Base-by-base conservation (phyloP, 2,329 filamentous ascomycete genomes). In the Fonsecaea multimorphosa region DNA sequence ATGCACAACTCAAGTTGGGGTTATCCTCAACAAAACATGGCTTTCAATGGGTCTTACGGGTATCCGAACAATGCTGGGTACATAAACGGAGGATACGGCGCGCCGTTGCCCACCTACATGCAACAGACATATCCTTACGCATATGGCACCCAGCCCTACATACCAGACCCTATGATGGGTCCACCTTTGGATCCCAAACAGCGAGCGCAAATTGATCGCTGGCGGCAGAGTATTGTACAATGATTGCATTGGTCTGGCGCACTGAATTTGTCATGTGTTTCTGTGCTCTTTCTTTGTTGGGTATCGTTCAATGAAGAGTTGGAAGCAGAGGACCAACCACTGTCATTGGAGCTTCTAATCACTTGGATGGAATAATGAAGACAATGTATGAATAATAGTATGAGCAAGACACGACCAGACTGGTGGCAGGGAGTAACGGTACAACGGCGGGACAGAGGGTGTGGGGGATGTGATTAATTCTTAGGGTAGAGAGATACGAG, bases 131-230 rank as follows among this genome's bases (percentile, higher is more conserved):
- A 67, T 56, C 62, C 58, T 1, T 64, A 66, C 38, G 60, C 67
- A 3, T 66, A 69, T 64, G 66, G 60, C 32, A 46, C 19, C 55
- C 61, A 63, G 49, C 64, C 64, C 14, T 67, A 62, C 40, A 54
- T 66, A 64, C 69, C 63, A 38, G 70, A 70, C 53, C 59, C 74
- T 4, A 74, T 73, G 69, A 72, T 73, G 31, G 73, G 76, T 64
- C 75, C 74, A 31, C 72, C 74, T n/a, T 77, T 84, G 73, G 80
- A 85, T 72, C 76, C 80, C 3, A 78, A 78, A 60, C 84, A 86
- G 72, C 78, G 84, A 61, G 85, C 83, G 65, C 78, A 84, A 65
- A 87, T 88, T 75, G 85, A 88, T 77, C 83, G 81, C 36, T 88
- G 86, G 86, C 81, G 86, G 72, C 70, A 72, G 61, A 67, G 67